Evolutionary conservation across 192 early-diverging fungal species (phyloP).

Genomic region (Gamsiella multidivaricata): DNA sequence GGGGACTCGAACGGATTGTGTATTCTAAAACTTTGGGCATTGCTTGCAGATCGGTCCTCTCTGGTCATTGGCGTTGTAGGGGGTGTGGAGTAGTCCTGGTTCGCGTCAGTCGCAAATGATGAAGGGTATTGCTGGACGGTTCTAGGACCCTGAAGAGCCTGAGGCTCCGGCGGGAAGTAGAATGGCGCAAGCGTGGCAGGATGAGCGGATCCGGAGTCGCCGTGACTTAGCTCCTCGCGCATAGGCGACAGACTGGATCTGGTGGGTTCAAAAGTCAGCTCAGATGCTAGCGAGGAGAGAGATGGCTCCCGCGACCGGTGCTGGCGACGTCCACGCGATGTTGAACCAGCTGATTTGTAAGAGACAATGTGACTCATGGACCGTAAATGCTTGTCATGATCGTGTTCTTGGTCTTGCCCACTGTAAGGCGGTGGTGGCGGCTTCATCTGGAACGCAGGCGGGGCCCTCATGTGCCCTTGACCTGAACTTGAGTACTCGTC

Average conservation of each 20-base stretch:
- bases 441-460: conserved; percentile 29
- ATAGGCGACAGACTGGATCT: conserved; percentile 37
- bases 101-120: background rate
- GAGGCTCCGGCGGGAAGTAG: conserved; percentile 32
- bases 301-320: conserved; percentile 47
- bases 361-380: background rate
- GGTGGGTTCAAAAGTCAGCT: conserved; percentile 47
- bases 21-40: background rate
- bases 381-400: background rate
- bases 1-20: background rate
- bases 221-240: conserved; percentile 7
- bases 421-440: conserved; percentile 44
- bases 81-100: conserved; percentile 15
- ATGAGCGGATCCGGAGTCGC: conserved; percentile 1
- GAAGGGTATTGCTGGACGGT: background rate
- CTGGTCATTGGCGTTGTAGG: conserved; percentile 23
- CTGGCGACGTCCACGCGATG: conserved; percentile 11
- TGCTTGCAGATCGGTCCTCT: conserved; percentile 8
- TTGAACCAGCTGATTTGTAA: background rate
- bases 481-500: conserved; percentile 4
- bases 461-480: background rate
- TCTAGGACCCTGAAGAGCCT: conserved; percentile 4
- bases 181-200: conserved; percentile 36
- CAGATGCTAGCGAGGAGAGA: conserved; percentile 35
- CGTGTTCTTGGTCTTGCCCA: conserved; percentile 19